Conservation (phyloP, 306 rosid species). For the Vigna reflexopilosa region DNA sequence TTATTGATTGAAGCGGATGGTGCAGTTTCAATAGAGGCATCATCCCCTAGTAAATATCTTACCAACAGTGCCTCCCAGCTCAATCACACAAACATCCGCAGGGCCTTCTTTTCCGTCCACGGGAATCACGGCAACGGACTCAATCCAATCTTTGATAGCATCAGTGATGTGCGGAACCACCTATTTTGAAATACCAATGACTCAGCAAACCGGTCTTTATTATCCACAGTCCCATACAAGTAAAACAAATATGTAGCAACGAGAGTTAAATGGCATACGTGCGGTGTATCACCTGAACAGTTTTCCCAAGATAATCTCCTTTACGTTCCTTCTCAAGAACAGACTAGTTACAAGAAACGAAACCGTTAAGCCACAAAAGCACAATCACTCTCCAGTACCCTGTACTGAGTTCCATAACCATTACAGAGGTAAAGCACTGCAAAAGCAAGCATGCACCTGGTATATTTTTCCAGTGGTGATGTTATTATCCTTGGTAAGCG, state of each 20-base stretch:
- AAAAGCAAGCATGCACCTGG: slow-evolving; percentile 62
- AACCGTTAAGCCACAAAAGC: slow-evolving; percentile 30
- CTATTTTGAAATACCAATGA: slow-evolving; percentile 53
- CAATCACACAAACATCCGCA: slow-evolving; percentile 98
- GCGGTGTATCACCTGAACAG: slow-evolving; percentile 83
- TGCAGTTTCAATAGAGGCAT: slow-evolving; percentile 37
- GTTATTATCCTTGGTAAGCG: slow-evolving; percentile 89
- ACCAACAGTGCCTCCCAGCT: slow-evolving; percentile 99
- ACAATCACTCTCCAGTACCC: neutral
- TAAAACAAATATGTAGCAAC: slow-evolving; percentile 1
- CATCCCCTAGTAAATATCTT: slow-evolving; percentile 34
- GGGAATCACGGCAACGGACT: slow-evolving; percentile 81
- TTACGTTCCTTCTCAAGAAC: slow-evolving; percentile 94
- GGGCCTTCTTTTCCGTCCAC: slow-evolving; percentile 90
- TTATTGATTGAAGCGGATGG: slow-evolving; percentile 13
- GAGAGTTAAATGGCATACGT: slow-evolving; percentile 32
- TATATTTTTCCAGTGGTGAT: slow-evolving; percentile 96
- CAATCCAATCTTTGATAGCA: slow-evolving; percentile 85
- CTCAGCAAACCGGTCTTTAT: slow-evolving; percentile 28
- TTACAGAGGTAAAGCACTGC: slow-evolving; percentile 16
- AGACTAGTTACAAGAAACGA: slow-evolving; percentile 57
- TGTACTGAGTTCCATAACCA: neutral
- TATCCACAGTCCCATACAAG: neutral
- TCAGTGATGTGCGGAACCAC: slow-evolving; percentile 98
- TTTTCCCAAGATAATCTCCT: slow-evolving; percentile 97